A percentile compares a stretch with the other conserved stretches of the same genome.
Evolutionary conservation across 2,329 filamentous ascomycete genomes (phyloP).

Genomic region (Ophiognomonia clavigignenti-juglandacearum): DNA sequence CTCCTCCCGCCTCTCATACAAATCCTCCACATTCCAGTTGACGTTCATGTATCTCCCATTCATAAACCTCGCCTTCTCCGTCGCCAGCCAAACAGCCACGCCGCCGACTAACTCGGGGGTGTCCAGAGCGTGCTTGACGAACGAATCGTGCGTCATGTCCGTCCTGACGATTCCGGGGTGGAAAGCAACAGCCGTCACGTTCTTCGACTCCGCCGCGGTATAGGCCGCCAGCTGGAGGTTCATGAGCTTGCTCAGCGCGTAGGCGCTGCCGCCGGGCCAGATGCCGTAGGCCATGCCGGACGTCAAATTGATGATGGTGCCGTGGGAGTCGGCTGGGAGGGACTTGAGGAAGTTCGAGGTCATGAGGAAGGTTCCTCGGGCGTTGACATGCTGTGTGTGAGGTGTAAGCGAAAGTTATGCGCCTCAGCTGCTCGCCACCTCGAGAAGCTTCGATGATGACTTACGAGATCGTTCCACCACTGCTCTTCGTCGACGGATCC

Average conservation of each 20-base stretch:
- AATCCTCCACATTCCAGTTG: constrained; percentile 27
- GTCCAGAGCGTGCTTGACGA: constrained; percentile 7
- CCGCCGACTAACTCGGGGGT: background rate
- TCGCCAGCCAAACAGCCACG: constrained; percentile 23
- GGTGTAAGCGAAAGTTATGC: no score
- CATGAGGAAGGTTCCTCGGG: constrained; percentile 33
- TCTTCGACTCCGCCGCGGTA: constrained; percentile 25
- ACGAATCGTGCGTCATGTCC: constrained; percentile 21
- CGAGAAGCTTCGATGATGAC: background rate
- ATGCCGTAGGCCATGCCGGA: constrained; percentile 16
- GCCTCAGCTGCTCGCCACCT: no score
- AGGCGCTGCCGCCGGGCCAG: constrained; percentile 22
- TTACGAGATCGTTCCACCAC: background rate
- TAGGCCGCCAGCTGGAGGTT: constrained; percentile 25
- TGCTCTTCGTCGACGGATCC: background rate
- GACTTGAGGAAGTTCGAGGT: constrained; percentile 21
- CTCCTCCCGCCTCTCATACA: constrained; percentile 15
- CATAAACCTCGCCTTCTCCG: constrained; percentile 22
- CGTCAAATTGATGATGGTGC: constrained; percentile 23
- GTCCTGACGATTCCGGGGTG: constrained; percentile 30
- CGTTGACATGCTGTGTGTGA: constrained; percentile 26
- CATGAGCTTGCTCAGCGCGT: constrained; percentile 27
- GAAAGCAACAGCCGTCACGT: constrained; percentile 23
- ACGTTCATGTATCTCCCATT: constrained; percentile 23
- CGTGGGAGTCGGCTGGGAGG: constrained; percentile 9